A percentile compares a stretch with the other conserved stretches of the same genome.
These are phyloP conservation scores for Golubevia sp. DNA, from an alignment of 1,284 basidiomycete species.

Conservation along the genomic window DNA sequence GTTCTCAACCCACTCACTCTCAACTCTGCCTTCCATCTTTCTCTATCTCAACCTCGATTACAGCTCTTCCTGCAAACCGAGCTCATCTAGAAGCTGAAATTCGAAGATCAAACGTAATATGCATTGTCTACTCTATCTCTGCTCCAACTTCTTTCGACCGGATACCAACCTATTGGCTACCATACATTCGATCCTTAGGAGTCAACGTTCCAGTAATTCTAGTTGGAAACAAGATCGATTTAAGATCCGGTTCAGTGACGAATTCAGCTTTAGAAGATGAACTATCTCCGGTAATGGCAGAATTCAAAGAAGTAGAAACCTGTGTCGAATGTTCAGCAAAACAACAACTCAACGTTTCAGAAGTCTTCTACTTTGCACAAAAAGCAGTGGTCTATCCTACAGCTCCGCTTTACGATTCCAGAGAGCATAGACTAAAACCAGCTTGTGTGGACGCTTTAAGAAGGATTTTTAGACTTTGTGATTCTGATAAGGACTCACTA, in stretches of 20 bases:
- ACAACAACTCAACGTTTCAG: conserved; percentile 79
- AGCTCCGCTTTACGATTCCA: conserved; percentile 93
- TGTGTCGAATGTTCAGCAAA: conserved; percentile 96
- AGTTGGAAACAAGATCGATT: conserved; percentile 97
- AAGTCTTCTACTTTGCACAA: conserved; percentile 99
- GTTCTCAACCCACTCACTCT: background rate
- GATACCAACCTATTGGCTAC: conserved; percentile 97
- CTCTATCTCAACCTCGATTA: conserved; percentile 20
- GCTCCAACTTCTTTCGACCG: conserved; percentile 94
- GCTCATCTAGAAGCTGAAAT: conserved; percentile 90
- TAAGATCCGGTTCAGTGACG: conserved; percentile 87
- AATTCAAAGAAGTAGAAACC: conserved; percentile 75
- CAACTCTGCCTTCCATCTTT: background rate
- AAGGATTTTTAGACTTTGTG: conserved; percentile 95
- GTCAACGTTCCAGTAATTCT: conserved; percentile 96
- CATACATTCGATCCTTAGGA: conserved; percentile 91
- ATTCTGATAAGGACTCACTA: conserved; percentile 90
- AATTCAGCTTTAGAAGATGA: conserved; percentile 87
- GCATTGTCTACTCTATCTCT: conserved; percentile 91
- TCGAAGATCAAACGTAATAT: conserved; percentile 95
- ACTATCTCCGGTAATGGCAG: conserved; percentile 58
- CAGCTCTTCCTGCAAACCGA: conserved; percentile 78
- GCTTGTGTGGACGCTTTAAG: conserved; percentile 85
- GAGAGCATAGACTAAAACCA: conserved; percentile 83
- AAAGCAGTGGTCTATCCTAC: conserved; percentile 97